phyloP scores from a whole-genome alignment of 129 eudicot species.

The Helianthus tuberosus region DNA sequence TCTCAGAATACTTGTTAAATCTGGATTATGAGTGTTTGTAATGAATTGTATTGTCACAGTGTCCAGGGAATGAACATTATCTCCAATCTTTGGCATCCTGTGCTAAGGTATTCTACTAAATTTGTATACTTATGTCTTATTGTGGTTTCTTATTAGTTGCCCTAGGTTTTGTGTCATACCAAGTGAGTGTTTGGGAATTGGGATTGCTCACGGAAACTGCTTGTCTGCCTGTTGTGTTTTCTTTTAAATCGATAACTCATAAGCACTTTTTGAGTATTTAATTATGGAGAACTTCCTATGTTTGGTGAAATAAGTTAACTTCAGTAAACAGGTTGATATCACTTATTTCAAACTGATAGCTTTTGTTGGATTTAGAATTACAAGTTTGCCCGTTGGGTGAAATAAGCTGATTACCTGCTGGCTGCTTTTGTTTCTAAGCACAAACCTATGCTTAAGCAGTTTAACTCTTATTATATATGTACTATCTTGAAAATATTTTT shows the following conservation, averaged over 20 bases:
- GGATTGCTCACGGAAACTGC: neutral
- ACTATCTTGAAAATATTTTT: neutral
- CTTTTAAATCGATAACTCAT: neutral
- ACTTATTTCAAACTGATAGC: neutral
- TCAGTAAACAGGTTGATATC: neutral
- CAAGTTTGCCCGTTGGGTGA: neutral
- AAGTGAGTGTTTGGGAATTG: neutral
- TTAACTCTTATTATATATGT: neutral
- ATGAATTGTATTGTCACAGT: constrained; percentile 36
- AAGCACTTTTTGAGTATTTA: neutral
- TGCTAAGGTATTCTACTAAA: constrained; percentile 42
- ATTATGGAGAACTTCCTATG: neutral
- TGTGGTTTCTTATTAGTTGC: constrained; percentile 9
- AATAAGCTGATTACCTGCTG: neutral
- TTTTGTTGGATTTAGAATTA: neutral
- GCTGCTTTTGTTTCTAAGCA: neutral
- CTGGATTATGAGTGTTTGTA: constrained; percentile 21
- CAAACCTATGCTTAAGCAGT: neutral
- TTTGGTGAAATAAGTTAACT: neutral
- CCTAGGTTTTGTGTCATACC: constrained; percentile 11
- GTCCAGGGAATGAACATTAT: constrained; percentile 60
- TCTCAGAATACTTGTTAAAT: neutral
- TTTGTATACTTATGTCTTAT: neutral
- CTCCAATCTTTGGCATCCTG: constrained; percentile 50
- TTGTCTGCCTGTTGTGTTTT: neutral